phyloP scores from a whole-genome alignment of 192 early-diverging fungal genomes.

The Tieghemiomyces parasiticus region DNA sequence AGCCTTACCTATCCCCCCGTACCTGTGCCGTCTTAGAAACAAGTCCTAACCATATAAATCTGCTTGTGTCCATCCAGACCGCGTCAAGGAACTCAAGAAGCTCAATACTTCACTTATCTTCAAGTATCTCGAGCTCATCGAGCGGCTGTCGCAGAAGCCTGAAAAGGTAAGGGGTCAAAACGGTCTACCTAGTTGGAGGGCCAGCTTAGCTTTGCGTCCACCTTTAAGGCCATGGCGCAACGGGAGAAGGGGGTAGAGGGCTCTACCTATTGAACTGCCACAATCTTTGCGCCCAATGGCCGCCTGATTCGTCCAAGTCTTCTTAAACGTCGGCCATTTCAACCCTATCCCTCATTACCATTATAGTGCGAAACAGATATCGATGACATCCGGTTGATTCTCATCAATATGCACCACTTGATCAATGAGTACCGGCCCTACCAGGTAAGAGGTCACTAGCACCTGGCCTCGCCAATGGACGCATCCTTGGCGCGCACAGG shows the following conservation, averaged over 20 bases:
- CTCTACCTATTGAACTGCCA: too few species aligned
- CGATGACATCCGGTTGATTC: slow-evolving; percentile 47
- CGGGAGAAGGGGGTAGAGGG: too few species aligned
- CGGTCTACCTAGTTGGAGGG: too few species aligned
- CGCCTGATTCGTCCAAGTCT: too few species aligned
- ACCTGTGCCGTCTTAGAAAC: too few species aligned
- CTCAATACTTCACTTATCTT: slow-evolving; percentile 42
- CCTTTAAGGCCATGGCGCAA: too few species aligned
- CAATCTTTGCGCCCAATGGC: too few species aligned
- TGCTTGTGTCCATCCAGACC: slow-evolving; percentile 32
- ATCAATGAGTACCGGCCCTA: slow-evolving; percentile 72
- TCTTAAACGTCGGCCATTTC: too few species aligned
- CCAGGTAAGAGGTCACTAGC: slow-evolving; percentile 30
- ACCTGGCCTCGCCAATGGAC: not conserved
- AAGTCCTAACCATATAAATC: too few species aligned
- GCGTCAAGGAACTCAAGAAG: slow-evolving; percentile 44
- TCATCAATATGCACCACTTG: slow-evolving; percentile 70
- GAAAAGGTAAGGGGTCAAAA: slow-evolving; percentile 32
- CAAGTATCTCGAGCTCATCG: slow-evolving; percentile 57
- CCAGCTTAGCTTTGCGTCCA: too few species aligned
- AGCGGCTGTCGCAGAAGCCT: slow-evolving; percentile 35
- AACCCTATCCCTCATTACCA: too few species aligned
- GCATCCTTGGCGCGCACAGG: not conserved
- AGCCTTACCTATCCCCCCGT: too few species aligned
- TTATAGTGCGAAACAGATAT: slow-evolving; percentile 38